These are phyloP conservation scores for Arachnomyces sp. DNA, from an alignment of 2,329 filamentous ascomycete genomes.

Conservation along the genomic window DNA sequence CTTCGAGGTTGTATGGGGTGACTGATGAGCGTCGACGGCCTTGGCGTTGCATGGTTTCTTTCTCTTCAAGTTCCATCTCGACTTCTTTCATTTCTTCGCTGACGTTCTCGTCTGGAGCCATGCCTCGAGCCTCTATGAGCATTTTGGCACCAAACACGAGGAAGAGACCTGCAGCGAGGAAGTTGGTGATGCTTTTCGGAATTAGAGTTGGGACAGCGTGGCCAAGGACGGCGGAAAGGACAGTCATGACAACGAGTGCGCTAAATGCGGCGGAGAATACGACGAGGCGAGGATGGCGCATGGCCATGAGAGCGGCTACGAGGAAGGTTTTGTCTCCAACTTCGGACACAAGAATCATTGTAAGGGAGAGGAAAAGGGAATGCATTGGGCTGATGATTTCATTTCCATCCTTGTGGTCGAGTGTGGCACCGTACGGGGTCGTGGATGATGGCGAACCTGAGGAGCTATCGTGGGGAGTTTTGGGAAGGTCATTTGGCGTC, in stretches of 20 bases:
- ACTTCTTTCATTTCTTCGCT: conserved; percentile 98
- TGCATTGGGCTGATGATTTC: conserved; percentile 67
- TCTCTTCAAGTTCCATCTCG: conserved; percentile 85
- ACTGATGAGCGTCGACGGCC: conserved; percentile 58
- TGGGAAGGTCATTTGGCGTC: conserved; percentile 76
- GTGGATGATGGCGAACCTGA: conserved; percentile 52
- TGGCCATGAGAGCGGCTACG: conserved; percentile 94
- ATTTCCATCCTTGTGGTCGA: conserved; percentile 20
- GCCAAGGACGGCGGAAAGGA: conserved; percentile 84
- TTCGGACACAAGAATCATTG: conserved; percentile 96
- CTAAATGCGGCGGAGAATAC: conserved; percentile 94
- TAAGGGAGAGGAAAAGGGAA: conserved; percentile 83
- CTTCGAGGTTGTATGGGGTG: conserved; percentile 70
- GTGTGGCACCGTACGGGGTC: conserved; percentile 38
- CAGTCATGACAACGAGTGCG: conserved; percentile 86
- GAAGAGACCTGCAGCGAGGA: conserved; percentile 77
- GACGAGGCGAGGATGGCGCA: conserved; percentile 89
- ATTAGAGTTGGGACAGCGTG: conserved; percentile 87
- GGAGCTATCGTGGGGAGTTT: conserved; percentile 59
- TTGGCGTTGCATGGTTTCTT: conserved; percentile 70
- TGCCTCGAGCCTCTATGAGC: conserved; percentile 75
- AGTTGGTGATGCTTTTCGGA: conserved; percentile 81
- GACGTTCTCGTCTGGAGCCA: conserved; percentile 84
- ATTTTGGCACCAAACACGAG: conserved; percentile 80
- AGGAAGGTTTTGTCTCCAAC: conserved; percentile 98